Evolutionary conservation across 306 rosid genomes (phyloP), one percentile per base, ranked within the genome.

Genomic region (Geum urbanum): DNA sequence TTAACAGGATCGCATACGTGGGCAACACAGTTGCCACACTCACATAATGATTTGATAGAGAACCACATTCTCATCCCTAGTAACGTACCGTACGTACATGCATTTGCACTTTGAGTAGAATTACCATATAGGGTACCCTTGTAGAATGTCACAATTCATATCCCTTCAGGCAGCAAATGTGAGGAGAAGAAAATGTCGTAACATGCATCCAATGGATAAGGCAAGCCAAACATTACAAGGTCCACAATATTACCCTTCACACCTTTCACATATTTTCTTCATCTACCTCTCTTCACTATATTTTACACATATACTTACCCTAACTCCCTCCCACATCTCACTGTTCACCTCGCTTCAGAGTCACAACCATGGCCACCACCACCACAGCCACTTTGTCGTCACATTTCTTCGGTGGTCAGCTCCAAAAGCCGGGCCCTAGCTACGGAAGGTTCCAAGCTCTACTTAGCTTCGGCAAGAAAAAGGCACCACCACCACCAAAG

Each of bases 371-470:
- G 89, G 85, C 91, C 66, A 15, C 84, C 77, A 8, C 84, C 59
- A 8, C 84, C 59, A 57, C 76, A 5, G 15, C 78, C 43, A 72
- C 96, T 16, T 69, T 81, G 74, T 54, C 89, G 11, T 87, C 96
- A 35, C 65, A 66, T 80, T 85, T 85, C 75, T 83, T 87, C 43
- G 89, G 92, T 41, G 80, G 85, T 40, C 81, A 78, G 2, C 45
- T 87, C 50, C 14, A 13, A 18, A 66, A 49, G 64, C 55, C 74
- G 0, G 9, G 46, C 19, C 64, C 80, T 15, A 35, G 53, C 39
- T 16, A 55, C 1, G 87, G 85, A n/a, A 71, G 68, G 57, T 22
- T 90, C 73, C 91, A 74, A 43, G 89, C 89, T 27, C 6, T 7
- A 19, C 53, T 40, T 40, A 43, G 79, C 11, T 43, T 86, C 72